Evolutionary conservation across 805 yeast species (phyloP), one percentile per base, ranked within the genome.

Genomic region (Wickerhamiella spandovensis): DNA sequence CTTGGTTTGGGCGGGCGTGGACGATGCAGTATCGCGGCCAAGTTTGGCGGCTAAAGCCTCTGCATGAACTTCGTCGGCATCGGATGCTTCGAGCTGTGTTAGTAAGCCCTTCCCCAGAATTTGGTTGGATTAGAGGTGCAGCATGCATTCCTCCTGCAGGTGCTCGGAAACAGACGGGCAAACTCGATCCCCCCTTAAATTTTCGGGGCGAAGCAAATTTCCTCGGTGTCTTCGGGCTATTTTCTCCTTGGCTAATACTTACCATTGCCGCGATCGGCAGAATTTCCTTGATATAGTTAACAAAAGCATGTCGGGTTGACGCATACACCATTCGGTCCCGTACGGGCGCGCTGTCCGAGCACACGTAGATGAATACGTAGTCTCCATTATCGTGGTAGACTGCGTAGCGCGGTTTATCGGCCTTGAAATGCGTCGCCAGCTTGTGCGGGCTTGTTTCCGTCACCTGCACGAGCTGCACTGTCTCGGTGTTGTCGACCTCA

Each of bases 271-370:
- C 17, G 18, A 53, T 47, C 5, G 24, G 21, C 24, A 38, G 2
- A 2, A 45, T n/a, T 23, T 44, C 43, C 50, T 60, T 56, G 23
- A 65, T 57, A 37, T 50, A 56, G 21, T 56, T 56, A 23, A 64
- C 49, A n/a, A 68, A 57, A 6, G 65, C 56, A 41, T 58, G 56
- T 23, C 72, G 82, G 54, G 82, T 82, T 2, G 95, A 77, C 1
- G 98, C 97, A 61, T 88, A 87, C 47, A 88, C 64, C 97, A 90
- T 90, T 59, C 97, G 76, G 48, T 88, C 92, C 64, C 82, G 84
- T 41, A 92, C 92, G 66, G 80, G 81, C 43, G 95, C 82, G 1
- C 89, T 88, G 0, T 94, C 79, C 3, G 98, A 97, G 65, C 96
- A 89, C 7, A 90, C 74, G 63, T 86, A 86, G 30, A 89, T 77